Evolutionary conservation across 139 green algal species (phyloP).

Genomic region (Coccomyxa sp.): DNA sequence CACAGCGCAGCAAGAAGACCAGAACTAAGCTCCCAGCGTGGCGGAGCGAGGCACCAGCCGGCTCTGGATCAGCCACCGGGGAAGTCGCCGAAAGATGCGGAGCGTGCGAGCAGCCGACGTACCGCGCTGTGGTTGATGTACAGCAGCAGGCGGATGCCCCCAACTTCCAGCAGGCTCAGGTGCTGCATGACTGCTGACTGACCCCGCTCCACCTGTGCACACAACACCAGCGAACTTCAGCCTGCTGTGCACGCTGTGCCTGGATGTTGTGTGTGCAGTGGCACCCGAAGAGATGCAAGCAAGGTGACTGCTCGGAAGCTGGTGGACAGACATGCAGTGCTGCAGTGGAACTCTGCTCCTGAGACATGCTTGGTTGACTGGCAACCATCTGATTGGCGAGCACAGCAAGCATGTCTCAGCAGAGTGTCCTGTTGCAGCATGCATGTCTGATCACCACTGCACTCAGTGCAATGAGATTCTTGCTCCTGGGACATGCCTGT

Average conservation of each 20-base stretch:
- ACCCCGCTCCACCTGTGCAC: slow-evolving; percentile 16
- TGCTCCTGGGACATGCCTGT: too few species aligned
- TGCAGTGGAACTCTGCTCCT: background rate
- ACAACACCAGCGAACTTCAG: background rate
- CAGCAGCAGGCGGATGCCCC: slow-evolving; percentile 41
- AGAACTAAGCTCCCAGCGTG: too few species aligned
- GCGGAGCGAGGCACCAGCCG: too few species aligned
- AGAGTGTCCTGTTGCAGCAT: too few species aligned
- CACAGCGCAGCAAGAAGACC: too few species aligned
- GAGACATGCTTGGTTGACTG: background rate
- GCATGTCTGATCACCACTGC: too few species aligned
- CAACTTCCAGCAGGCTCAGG: slow-evolving; percentile 43
- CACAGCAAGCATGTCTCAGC: too few species aligned
- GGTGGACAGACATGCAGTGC: too few species aligned
- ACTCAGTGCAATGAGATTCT: too few species aligned
- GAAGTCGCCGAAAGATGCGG: background rate
- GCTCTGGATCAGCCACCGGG: background rate
- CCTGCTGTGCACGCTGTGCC: too few species aligned
- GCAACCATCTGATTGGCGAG: background rate
- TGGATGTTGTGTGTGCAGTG: background rate
- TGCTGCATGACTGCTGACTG: slow-evolving; percentile 24
- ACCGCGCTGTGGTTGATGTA: slow-evolving; percentile 30
- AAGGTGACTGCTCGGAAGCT: background rate
- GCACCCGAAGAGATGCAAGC: background rate
- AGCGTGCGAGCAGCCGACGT: slow-evolving; percentile 11